Evolutionary conservation across 2,329 filamentous ascomycete genomes (phyloP).

Genomic region (Drechslerella stenobrocha): DNA sequence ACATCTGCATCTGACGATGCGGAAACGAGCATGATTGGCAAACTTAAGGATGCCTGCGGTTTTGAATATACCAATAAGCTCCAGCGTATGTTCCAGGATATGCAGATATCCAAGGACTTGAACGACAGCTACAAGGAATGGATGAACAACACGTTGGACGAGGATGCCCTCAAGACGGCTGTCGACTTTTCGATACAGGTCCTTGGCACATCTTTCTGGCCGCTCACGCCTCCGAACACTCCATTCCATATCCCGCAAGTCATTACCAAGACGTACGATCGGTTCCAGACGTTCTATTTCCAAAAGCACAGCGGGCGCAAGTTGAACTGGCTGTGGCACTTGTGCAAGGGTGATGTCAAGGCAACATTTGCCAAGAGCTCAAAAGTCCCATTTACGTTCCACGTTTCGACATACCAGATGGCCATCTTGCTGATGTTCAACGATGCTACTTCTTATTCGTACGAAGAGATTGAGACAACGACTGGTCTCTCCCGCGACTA

Average conservation of each 20-base stretch:
- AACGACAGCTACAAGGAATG: slow-evolving; percentile 85
- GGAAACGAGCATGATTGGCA: slow-evolving; percentile 99
- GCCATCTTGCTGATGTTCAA: slow-evolving; percentile 94
- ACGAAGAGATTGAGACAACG: slow-evolving; percentile 81
- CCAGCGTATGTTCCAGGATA: slow-evolving; percentile 99
- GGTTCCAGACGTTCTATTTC: slow-evolving; percentile 88
- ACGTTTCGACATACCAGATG: slow-evolving; percentile 98
- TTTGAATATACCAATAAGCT: slow-evolving; percentile 99
- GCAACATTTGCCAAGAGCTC: slow-evolving; percentile 86
- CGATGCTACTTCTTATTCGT: slow-evolving; percentile 79
- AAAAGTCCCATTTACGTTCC: slow-evolving; percentile 93
- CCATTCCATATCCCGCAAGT: slow-evolving; percentile 84
- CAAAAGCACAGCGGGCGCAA: slow-evolving; percentile 96
- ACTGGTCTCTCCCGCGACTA: slow-evolving; percentile 80
- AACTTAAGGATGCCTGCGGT: slow-evolving; percentile 96
- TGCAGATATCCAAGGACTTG: slow-evolving; percentile 97
- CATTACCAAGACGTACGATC: slow-evolving; percentile 83
- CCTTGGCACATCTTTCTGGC: slow-evolving; percentile 96
- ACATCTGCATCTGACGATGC: slow-evolving; percentile 96
- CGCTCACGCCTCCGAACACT: slow-evolving; percentile 80
- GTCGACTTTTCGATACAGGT: slow-evolving; percentile 90
- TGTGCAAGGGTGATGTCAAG: slow-evolving; percentile 96
- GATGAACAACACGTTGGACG: slow-evolving; percentile 67
- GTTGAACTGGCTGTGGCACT: slow-evolving; percentile 95
- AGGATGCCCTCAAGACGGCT: slow-evolving; percentile 68